A percentile compares a stretch with the other conserved stretches of the same genome.
phyloP scores from a whole-genome alignment of 768 basidiomycete genomes.

The Nevesoporus exiguus region DNA sequence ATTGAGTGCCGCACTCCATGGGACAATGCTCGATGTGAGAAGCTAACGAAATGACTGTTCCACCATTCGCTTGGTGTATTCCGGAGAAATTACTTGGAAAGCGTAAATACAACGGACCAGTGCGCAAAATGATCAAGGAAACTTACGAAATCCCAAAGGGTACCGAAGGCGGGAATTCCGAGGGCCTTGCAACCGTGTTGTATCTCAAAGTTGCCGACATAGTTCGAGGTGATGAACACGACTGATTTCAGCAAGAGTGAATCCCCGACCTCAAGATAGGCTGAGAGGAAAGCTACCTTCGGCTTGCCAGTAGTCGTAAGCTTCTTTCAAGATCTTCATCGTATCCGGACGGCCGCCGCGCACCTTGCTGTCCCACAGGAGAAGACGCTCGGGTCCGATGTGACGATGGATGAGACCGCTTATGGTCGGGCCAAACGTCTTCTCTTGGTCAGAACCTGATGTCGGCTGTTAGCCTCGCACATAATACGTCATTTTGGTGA shows the following conservation, averaged over 20 bases:
- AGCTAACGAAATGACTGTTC: neutral
- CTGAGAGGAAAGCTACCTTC: slow-evolving; percentile 44
- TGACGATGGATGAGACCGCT: slow-evolving; percentile 67
- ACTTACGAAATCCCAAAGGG: slow-evolving; percentile 65
- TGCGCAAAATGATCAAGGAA: slow-evolving; percentile 1
- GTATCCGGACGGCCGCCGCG: slow-evolving; percentile 74
- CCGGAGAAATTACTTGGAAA: slow-evolving; percentile 21
- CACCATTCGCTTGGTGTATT: neutral
- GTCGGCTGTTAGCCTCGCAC: slow-evolving; percentile 13
- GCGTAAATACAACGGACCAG: neutral
- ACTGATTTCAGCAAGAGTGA: slow-evolving; percentile 36
- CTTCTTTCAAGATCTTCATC: slow-evolving; percentile 72
- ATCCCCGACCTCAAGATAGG: neutral
- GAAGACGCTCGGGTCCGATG: slow-evolving; percentile 67
- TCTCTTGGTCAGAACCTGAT: slow-evolving; percentile 74
- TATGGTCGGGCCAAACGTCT: slow-evolving; percentile 80
- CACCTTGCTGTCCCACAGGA: slow-evolving; percentile 75
- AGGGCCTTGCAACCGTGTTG: slow-evolving; percentile 74
- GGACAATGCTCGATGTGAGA: slow-evolving; percentile 4
- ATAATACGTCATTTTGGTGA: neutral
- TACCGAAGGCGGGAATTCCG: slow-evolving; percentile 65
- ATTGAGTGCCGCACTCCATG: slow-evolving; percentile 2
- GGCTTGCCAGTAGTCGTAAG: slow-evolving; percentile 64
- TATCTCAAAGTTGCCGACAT: slow-evolving; percentile 71
- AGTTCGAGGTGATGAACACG: slow-evolving; percentile 84